These are phyloP conservation scores for Spergularia bocconei DNA, from an alignment of 148 eudicot species.

Conservation along the genomic window DNA sequence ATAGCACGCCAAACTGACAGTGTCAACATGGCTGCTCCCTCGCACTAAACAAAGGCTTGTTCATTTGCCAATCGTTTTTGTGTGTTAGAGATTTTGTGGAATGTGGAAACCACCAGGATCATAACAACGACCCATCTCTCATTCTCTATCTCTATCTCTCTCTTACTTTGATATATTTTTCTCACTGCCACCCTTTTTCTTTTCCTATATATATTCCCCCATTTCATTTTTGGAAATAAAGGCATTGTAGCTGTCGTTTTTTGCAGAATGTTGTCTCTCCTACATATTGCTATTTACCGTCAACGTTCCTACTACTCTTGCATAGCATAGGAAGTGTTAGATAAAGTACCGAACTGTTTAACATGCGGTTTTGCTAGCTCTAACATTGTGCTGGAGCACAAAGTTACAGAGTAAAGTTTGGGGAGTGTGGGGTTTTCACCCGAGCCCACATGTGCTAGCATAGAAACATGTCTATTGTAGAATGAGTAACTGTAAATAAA, in stretches of 20 bases:
- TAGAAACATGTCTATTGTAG: too few relatives aligned
- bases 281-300: constrained; percentile 13
- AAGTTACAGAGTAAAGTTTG: too few relatives aligned
- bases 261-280: constrained; percentile 29
- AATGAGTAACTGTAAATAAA: too few relatives aligned
- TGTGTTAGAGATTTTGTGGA: neutral
- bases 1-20: constrained; percentile 82
- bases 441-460: too few relatives aligned
- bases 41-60: constrained; percentile 27
- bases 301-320: constrained; percentile 1
- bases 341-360: too few relatives aligned
- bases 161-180: constrained; percentile 4
- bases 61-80: constrained; percentile 13
- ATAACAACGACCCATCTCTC: too few relatives aligned
- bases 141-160: neutral
- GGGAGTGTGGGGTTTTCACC: too few relatives aligned
- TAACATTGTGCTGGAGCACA: too few relatives aligned
- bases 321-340: too few relatives aligned
- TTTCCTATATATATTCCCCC: neutral
- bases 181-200: neutral
- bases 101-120: constrained; percentile 41
- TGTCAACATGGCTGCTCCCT: constrained; percentile 50
- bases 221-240: neutral
- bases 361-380: too few relatives aligned
- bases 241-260: neutral